phyloP scores from a whole-genome alignment of 1,284 basidiomycete species.

The Boletus sp. region DNA sequence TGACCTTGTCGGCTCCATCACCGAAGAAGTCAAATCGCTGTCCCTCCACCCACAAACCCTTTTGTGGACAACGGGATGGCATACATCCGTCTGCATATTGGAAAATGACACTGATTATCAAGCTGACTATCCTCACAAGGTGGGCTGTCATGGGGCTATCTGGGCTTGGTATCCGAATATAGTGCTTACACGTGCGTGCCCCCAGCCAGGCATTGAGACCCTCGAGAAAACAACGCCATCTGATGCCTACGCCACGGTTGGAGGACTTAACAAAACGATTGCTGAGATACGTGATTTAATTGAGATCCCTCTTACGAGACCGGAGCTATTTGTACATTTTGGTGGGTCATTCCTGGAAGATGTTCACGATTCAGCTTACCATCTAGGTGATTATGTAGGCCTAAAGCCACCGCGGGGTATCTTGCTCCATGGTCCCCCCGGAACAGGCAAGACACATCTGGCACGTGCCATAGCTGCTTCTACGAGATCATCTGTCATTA shows the following conservation, averaged over 20 bases:
- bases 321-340: slow-evolving; percentile 87
- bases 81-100: slow-evolving; percentile 49
- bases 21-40: slow-evolving; percentile 40
- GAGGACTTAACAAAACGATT: slow-evolving; percentile 88
- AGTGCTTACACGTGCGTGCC: slow-evolving; percentile 14
- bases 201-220: slow-evolving; percentile 43
- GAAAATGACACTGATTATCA: slow-evolving; percentile 30
- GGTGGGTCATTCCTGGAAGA: slow-evolving; percentile 43
- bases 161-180: slow-evolving; percentile 6
- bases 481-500: slow-evolving; percentile 75
- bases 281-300: slow-evolving; percentile 88
- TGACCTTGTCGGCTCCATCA: slow-evolving; percentile 34
- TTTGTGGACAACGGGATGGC: slow-evolving; percentile 63
- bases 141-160: slow-evolving; percentile 14
- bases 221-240: slow-evolving; percentile 39
- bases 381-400: slow-evolving; percentile 40
- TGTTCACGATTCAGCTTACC: slow-evolving; percentile 8
- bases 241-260: slow-evolving; percentile 72
- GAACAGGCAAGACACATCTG: slow-evolving; percentile 92
- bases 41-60: slow-evolving; percentile 35
- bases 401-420: slow-evolving; percentile 89
- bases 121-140: slow-evolving; percentile 30
- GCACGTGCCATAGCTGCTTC: slow-evolving; percentile 86
- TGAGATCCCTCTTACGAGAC: slow-evolving; percentile 88
- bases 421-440: slow-evolving; percentile 87